Evolutionary conservation across 2,329 filamentous ascomycete genomes (phyloP).

Genomic region (Ceratocystis harringtonii): DNA sequence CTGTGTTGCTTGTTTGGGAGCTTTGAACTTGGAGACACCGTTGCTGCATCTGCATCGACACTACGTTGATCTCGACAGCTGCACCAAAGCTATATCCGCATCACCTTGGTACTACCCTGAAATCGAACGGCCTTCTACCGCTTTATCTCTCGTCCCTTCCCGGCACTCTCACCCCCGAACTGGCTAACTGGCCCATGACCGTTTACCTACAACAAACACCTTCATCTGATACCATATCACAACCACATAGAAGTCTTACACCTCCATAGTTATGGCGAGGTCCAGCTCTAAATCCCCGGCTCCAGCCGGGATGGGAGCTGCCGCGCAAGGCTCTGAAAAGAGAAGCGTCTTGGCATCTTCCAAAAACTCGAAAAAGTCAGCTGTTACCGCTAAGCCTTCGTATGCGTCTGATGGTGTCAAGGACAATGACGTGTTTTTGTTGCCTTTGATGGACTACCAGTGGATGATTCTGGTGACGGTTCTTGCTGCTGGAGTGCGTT

Average conservation of each 20-base stretch:
- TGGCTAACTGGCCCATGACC: background rate
- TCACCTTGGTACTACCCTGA: no score
- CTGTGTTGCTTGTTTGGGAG: background rate
- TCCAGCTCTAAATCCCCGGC: constrained; percentile 9
- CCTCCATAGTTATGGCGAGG: constrained; percentile 7
- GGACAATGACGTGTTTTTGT: constrained; percentile 82
- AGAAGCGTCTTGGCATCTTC: background rate
- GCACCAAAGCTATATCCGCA: no score
- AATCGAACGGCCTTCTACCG: no score
- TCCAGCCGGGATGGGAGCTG: background rate
- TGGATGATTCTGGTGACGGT: constrained; percentile 57
- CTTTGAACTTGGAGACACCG: constrained; percentile 2
- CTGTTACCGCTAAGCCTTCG: constrained; percentile 27
- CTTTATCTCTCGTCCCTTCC: background rate
- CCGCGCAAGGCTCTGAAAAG: background rate
- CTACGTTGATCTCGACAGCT: no score
- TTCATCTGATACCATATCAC: background rate
- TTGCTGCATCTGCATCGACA: background rate
- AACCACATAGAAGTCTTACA: background rate
- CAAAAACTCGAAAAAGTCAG: constrained; percentile 5
- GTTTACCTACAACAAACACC: background rate
- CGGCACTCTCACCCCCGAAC: background rate
- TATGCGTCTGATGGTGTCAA: constrained; percentile 67
- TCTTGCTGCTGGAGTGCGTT: constrained; percentile 61
- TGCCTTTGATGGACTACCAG: constrained; percentile 73